phyloP scores from a whole-genome alignment of 805 yeast genomes.

The Kockiozyma suomiensis region DNA sequence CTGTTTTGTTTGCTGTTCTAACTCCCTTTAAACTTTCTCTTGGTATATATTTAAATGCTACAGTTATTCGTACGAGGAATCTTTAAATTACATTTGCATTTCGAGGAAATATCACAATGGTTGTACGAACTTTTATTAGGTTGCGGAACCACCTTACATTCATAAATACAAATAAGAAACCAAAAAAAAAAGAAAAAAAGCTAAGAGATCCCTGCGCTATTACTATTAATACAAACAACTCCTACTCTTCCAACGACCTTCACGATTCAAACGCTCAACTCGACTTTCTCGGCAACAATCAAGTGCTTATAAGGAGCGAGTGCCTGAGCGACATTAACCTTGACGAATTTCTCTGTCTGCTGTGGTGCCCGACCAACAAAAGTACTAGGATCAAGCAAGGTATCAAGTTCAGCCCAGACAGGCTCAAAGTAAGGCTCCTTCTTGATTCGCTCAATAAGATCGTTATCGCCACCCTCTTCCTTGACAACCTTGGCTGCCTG shows the following conservation, averaged over 20 bases:
- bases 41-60: not conserved
- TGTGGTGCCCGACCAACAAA: slow-evolving; percentile 98
- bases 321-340: slow-evolving; percentile 81
- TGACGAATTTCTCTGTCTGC: slow-evolving; percentile 92
- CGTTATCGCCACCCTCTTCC: slow-evolving; percentile 98
- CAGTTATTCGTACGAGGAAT: no score
- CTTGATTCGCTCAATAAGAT: slow-evolving; percentile 57
- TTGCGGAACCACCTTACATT: no score
- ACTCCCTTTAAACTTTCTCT: not conserved
- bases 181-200: not conserved
- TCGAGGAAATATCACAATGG: no score
- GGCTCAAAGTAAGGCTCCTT: slow-evolving; percentile 59
- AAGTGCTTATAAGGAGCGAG: slow-evolving; percentile 63
- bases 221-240: not conserved
- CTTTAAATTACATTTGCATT: no score
- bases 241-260: not conserved
- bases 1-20: not conserved
- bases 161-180: no score
- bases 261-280: slow-evolving; percentile 67
- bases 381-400: slow-evolving; percentile 84
- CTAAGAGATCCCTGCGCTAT: not conserved
- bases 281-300: slow-evolving; percentile 68
- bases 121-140: no score
- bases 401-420: slow-evolving; percentile 79
- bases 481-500: slow-evolving; percentile 97